A percentile compares a stretch with the other conserved stretches of the same genome.
Evolutionary conservation across 441 rosid species (phyloP).

Genomic region (Manihot esculenta): DNA sequence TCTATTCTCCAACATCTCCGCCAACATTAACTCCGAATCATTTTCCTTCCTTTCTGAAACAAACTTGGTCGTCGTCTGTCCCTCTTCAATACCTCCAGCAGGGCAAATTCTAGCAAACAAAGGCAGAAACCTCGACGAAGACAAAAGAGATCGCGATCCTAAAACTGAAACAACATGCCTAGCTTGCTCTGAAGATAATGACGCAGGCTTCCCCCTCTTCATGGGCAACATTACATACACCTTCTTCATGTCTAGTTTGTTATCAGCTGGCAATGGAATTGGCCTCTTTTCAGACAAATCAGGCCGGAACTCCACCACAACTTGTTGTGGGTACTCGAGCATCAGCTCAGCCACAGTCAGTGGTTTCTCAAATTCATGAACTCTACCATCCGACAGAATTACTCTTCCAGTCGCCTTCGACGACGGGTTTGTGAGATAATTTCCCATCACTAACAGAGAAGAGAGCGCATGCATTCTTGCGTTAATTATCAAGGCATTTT

Average conservation of each 20-base stretch:
- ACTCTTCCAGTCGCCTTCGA: conserved; percentile 42
- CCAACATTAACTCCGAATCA: conserved; percentile 30
- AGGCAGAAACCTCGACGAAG: conserved; percentile 46
- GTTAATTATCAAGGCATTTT: neutral
- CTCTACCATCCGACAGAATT: conserved; percentile 61
- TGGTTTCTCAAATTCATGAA: conserved; percentile 48
- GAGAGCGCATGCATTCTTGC: neutral
- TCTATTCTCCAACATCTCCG: conserved; percentile 36
- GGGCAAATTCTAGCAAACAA: conserved; percentile 47
- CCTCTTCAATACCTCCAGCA: conserved; percentile 21
- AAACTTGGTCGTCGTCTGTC: neutral
- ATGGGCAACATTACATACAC: conserved; percentile 68
- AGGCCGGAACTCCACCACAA: conserved; percentile 62
- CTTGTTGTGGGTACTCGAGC: conserved; percentile 77
- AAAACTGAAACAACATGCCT: conserved; percentile 45
- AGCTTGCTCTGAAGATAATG: conserved; percentile 53
- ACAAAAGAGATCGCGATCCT: conserved; percentile 38
- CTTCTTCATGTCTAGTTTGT: conserved; percentile 55
- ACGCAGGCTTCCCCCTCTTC: conserved; percentile 49
- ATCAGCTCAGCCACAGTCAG: conserved; percentile 79
- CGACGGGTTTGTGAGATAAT: conserved; percentile 32
- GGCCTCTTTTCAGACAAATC: conserved; percentile 45
- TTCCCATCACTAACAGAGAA: conserved; percentile 45
- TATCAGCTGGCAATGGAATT: conserved; percentile 70
- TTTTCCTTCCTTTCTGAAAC: conserved; percentile 14